A percentile compares a stretch with the other conserved stretches of the same genome.
These are phyloP conservation scores for Nematocida displodere DNA, from an alignment of 371 early-diverging fungal species.

Conservation along the genomic window DNA sequence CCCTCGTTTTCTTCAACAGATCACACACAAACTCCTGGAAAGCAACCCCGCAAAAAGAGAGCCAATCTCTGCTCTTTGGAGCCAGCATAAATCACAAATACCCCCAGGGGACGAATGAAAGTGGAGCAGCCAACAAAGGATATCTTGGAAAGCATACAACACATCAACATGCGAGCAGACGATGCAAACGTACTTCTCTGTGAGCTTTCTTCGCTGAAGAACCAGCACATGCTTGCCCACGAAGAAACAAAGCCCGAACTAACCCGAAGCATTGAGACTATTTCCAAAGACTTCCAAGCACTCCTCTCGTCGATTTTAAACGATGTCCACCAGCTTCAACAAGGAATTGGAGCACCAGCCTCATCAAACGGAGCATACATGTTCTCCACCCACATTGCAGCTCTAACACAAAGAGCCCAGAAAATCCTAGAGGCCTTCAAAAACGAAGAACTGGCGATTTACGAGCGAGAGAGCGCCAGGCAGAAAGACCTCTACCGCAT, in stretches of 20 bases:
- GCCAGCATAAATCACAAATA: not conserved
- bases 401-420: conserved; percentile 28
- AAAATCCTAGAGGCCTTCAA: conserved; percentile 27
- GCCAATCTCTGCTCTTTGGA: conserved; percentile 18
- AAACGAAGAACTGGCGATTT: conserved; percentile 37
- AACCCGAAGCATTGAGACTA: not conserved
- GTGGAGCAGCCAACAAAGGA: not conserved
- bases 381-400: not conserved
- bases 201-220: not conserved
- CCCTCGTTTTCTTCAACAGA: not conserved
- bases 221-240: not conserved
- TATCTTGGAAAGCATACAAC: conserved; percentile 8
- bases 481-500: conserved; percentile 57
- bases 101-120: conserved; percentile 12
- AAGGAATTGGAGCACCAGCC: too few relatives aligned
- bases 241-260: not conserved
- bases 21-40: conserved; percentile 18
- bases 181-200: not conserved
- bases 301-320: too few relatives aligned
- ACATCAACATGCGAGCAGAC: conserved; percentile 17
- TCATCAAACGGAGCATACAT: too few relatives aligned
- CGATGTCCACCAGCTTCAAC: too few relatives aligned
- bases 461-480: conserved; percentile 56
- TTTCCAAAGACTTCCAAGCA: too few relatives aligned
- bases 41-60: conserved; percentile 31